Base-by-base conservation (phyloP, 495 filamentous ascomycete species). In the Bryoglossum gracile region DNA sequence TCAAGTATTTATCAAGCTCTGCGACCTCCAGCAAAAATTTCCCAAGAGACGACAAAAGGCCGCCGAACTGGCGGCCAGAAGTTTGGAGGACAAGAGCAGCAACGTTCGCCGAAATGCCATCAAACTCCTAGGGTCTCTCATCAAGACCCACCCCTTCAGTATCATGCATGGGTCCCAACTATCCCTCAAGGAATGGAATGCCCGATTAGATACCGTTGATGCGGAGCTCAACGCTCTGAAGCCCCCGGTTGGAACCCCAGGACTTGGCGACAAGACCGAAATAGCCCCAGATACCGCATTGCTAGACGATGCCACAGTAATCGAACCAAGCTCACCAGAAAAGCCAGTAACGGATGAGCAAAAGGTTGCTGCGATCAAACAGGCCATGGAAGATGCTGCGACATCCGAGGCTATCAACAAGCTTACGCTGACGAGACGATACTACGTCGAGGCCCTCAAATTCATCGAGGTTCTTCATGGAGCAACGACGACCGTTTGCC, bases 71-170 rank as follows among this genome's bases (percentile, higher is more conserved):
- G 89, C 92, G 5, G 79, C 86, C 32, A 76, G 85, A 55, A 95
- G 90, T 60, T 71, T 99, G 18, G 87, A 95, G 64, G 92, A 99
- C 68, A 99, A 94, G 70, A 97, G 92, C 65, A 97, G 94, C 63
- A 91, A 97, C 62, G 92, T 97, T 17, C 75, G 92, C 53, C 81
- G 89, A 32, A 96, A 97, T 61, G 89, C 94, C 0, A 94, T 99
- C 63, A 96, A 94, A 58, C 69, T 99, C 23, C 72, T 97, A 11
- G 85, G 83, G 1, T 84, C 84, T 43, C 71, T 99, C 8, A 84
- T 97, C 46, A 83, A 86, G 24, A 95, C 88, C 0, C 94, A 99
- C 60, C 94, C 92, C 2, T 99, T 95, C 61, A 84, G 83, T 43
- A 83, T 86, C 8, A 81, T 96, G 63, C 91, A 97, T 58, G 94